Base-by-base conservation (phyloP, 257 asterid species). In the Nicotiana obtusifolia region DNA sequence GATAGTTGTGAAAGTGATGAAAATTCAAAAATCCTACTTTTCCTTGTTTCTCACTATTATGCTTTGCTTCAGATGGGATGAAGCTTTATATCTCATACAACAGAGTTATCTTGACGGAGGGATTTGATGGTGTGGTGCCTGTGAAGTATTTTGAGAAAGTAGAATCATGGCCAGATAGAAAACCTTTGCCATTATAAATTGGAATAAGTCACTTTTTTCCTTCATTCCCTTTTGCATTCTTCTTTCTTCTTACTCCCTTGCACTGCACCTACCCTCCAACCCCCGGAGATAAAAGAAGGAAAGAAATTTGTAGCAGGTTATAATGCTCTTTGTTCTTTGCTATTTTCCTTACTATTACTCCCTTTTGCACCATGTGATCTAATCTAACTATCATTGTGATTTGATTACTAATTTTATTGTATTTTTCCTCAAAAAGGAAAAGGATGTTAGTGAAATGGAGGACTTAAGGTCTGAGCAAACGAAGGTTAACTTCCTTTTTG, bases 81-180 rank as follows among this genome's bases (percentile, higher is more conserved):
- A 96, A 91, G 90, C 89, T 96, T 26, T 94, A 94, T 79, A 71
- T 93, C 81, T 94, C 98, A 22, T 98, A 96, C 82, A 94, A 96
- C 87, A 84, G 65, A 86, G 99, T 96, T 89, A 91, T 94, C 81
- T 86, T 96, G 85, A 94, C 99, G 0, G 98, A 93, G 89, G 99
- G 99, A 33, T 91, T 93, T 73, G 92, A 93, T 37, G 98, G 98
- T 14, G 90, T 87, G 8, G 97, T 94, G 83, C 97, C 98, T 0
- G 90, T 61, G 59, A 93, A 89, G 89, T 96, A 92, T 84, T 93
- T 96, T 84, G 87, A 82, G 84, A 88, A 92, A 91, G 87, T 94
- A 65, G 97, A 93, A 86, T 88, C 98, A 22, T 94, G 98, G 98
- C 98, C 99, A 31, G 86, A 84, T 83, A 92, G 97, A 88, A 88